Evolutionary conservation across 2,329 filamentous ascomycete species (phyloP), one percentile per base, ranked within the genome.

Genomic region (Diplodia seriata): DNA sequence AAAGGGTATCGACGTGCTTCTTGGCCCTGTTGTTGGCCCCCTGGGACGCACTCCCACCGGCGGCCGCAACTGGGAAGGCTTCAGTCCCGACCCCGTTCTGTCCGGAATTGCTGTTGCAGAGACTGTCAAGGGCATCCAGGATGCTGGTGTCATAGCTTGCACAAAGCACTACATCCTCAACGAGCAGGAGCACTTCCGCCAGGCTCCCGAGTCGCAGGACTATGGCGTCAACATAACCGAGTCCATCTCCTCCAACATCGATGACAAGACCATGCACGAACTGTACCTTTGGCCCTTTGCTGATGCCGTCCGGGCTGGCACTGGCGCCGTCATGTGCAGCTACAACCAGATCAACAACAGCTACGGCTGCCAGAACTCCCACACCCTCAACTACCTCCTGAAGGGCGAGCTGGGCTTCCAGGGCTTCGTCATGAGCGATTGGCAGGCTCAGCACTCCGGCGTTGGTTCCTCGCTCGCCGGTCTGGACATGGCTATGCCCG

Each of bases 401-500:
- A 95, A 95, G 81, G 85, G 86, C 33, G 91, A 95, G 78, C 83
- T 94, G 0, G 91, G 91, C 51, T 94, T 94, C 80, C 90, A 93
- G 72, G 91, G 91, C 0, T 92, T 92, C 73, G 85, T 94, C 68
- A 74, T 80, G 74, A 77, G 85, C n/a, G 92, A 96, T 76, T 95
- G 91, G 90, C 82, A 86, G 71, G 92, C 90, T 4, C 90, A 93
- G 73, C 90, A 94, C 73, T 83, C 87, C 3, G 90, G 90, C 70
- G 88, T 86, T 5, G 82, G 87, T 31, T 86, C 85, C 43, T 89
- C 91, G 2, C 82, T 88, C 47, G 90, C 91, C 26, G 92, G 92
- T 49, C 82, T 95, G 29, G 93, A 96, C 77, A 93, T 95, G 91
- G 85, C 86, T n/a, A 95, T 95, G 92, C 91, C 91, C 0, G 92